These are phyloP conservation scores for Brassica cretica DNA, from an alignment of 345 rosid species.

Conservation along the genomic window DNA sequence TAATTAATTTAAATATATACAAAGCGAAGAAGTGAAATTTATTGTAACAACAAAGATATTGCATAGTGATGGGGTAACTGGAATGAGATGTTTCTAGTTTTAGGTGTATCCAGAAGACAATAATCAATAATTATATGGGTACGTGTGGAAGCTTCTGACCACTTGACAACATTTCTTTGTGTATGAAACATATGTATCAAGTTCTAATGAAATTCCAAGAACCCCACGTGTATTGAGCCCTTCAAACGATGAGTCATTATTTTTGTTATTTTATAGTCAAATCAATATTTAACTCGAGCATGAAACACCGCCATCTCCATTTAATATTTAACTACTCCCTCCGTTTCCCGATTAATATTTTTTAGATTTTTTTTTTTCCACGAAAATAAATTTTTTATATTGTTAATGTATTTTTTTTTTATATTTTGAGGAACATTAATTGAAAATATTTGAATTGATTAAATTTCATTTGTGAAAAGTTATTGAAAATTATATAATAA, in stretches of 20 bases:
- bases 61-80: slow-evolving; percentile 11
- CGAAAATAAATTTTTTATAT: too few relatives aligned
- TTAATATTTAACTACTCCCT: too few relatives aligned
- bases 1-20: neutral
- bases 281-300: slow-evolving; percentile 18
- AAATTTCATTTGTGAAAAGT: too few relatives aligned
- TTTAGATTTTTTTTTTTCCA: too few relatives aligned
- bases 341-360: too few relatives aligned
- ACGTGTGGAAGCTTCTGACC: slow-evolving; percentile 28
- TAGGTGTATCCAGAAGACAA: slow-evolving; percentile 29
- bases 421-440: too few relatives aligned
- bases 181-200: slow-evolving; percentile 18
- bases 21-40: neutral
- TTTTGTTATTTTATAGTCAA: slow-evolving; percentile 27
- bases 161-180: slow-evolving; percentile 14
- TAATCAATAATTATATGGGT: slow-evolving; percentile 17
- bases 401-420: too few relatives aligned
- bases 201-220: slow-evolving; percentile 14
- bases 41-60: neutral
- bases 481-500: too few relatives aligned
- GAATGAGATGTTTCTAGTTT: slow-evolving; percentile 15
- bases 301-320: neutral
- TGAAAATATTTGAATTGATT: too few relatives aligned
- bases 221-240: slow-evolving; percentile 24
- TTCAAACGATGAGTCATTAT: slow-evolving; percentile 20